phyloP scores from a whole-genome alignment of 768 basidiomycete species.

The Hygrocybe coccinea region DNA sequence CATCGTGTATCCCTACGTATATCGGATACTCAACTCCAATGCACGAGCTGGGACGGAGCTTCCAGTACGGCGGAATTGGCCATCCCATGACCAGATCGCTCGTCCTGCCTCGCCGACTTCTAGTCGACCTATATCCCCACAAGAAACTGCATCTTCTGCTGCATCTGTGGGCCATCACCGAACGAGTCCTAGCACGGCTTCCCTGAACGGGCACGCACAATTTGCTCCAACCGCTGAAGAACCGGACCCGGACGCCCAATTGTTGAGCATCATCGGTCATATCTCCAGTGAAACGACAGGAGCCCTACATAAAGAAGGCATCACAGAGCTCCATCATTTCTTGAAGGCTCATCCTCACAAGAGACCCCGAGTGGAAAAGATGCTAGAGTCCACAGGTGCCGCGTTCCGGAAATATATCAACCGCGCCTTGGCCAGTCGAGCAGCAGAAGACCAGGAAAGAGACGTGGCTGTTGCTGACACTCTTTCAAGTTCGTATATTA shows the following conservation, averaged over 20 bases:
- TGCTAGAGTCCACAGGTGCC: constrained; percentile 82
- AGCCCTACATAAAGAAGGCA: constrained; percentile 87
- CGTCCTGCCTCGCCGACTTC: constrained; percentile 55
- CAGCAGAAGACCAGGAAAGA: constrained; percentile 81
- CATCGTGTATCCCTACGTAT: constrained; percentile 93
- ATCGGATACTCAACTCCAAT: constrained; percentile 78
- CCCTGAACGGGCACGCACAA: constrained; percentile 50
- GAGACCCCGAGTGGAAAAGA: constrained; percentile 74
- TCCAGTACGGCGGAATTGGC: constrained; percentile 30
- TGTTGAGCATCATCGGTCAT: constrained; percentile 78
- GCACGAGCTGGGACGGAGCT: constrained; percentile 42
- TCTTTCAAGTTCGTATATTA: constrained; percentile 53
- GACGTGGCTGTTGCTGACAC: constrained; percentile 79
- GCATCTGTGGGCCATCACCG: constrained; percentile 48
- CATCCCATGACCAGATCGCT: constrained; percentile 33
- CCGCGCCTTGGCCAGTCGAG: constrained; percentile 79
- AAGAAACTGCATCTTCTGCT: constrained; percentile 49
- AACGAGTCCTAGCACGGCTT: constrained; percentile 66
- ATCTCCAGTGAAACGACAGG: constrained; percentile 87
- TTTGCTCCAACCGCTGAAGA: constrained; percentile 61
- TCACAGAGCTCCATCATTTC: constrained; percentile 91
- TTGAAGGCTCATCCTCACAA: constrained; percentile 88
- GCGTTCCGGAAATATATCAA: constrained; percentile 91
- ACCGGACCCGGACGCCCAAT: constrained; percentile 81
- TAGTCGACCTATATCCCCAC: constrained; percentile 69